A percentile compares a stretch with the other conserved stretches of the same genome.
Conservation (phyloP, 768 basidiomycete genomes). For the Phlebiopsis flavidoalba region DNA sequence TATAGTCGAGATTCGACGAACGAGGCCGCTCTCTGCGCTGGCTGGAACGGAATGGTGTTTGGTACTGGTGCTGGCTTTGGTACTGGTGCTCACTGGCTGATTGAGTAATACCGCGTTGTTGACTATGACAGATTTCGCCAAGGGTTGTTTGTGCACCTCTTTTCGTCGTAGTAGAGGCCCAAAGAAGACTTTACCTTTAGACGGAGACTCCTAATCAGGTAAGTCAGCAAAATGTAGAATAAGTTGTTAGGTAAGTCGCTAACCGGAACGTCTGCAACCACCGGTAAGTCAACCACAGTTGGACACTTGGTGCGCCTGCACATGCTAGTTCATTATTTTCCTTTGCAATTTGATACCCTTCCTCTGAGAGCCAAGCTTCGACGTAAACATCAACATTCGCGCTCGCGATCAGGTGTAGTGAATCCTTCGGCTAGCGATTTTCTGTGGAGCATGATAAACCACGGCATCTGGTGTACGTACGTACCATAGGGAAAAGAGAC, state of each 20-base stretch:
- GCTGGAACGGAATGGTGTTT: constrained; percentile 43
- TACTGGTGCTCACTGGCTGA: no score
- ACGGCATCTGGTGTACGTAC: constrained; percentile 13
- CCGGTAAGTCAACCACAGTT: constrained; percentile 38
- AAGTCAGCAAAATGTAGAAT: not conserved
- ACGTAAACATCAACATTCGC: constrained; percentile 67
- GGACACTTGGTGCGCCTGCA: constrained; percentile 43
- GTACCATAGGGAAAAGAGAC: constrained; percentile 70
- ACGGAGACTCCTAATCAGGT: constrained; percentile 26
- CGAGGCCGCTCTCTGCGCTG: constrained; percentile 22
- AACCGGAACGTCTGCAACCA: constrained; percentile 32
- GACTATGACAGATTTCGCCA: not conserved
- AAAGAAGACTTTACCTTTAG: constrained; percentile 61
- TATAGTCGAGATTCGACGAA: constrained; percentile 37
- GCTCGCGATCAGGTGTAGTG: constrained; percentile 67
- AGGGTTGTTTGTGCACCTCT: constrained; percentile 11
- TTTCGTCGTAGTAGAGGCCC: constrained; percentile 48
- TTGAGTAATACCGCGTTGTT: no score
- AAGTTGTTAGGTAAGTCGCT: constrained; percentile 2
- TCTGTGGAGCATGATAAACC: not conserved
- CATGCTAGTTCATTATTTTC: constrained; percentile 56
- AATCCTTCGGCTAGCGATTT: constrained; percentile 63
- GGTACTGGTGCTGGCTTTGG: not conserved
- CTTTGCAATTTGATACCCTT: constrained; percentile 64
- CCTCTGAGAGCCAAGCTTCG: constrained; percentile 77